These are phyloP conservation scores for Leishmania mexicana DNA, from an alignment of 208 protist species.

Conservation along the genomic window DNA sequence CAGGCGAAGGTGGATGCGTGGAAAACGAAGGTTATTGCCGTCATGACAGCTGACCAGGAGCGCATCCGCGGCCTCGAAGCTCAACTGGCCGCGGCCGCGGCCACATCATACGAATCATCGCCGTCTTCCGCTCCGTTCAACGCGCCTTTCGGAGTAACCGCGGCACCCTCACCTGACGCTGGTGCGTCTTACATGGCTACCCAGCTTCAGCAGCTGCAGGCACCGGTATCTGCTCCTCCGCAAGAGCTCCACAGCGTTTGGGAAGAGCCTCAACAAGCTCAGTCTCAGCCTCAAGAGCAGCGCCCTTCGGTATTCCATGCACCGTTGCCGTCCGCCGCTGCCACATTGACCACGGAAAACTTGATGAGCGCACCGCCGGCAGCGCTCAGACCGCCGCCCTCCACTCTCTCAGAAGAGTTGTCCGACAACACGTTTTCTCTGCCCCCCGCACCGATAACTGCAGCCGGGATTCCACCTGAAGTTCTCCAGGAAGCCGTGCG, in stretches of 20 bases:
- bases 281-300: neutral
- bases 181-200: neutral
- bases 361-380: neutral
- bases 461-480: constrained; percentile 9
- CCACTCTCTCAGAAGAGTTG: neutral
- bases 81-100: constrained; percentile 4
- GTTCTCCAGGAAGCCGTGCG: constrained; percentile 33
- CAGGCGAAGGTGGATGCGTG: constrained; percentile 42
- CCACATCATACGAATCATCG: neutral
- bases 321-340: neutral
- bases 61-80: constrained; percentile 29
- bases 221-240: neutral
- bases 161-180: neutral
- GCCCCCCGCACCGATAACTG: neutral
- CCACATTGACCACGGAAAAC: neutral
- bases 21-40: constrained; percentile 41
- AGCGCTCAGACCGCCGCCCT: neutral
- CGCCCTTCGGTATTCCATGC: neutral
- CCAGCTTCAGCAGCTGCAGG: neutral
- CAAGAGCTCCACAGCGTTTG: neutral
- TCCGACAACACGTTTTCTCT: neutral
- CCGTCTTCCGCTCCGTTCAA: neutral
- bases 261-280: neutral
- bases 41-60: constrained; percentile 34
- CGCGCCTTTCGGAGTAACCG: neutral